Percentiles rank a stretch among this genome's conserved stretches.
Evolutionary conservation across 345 rosid species (phyloP).

Genomic region (Eucalyptus marginata): DNA sequence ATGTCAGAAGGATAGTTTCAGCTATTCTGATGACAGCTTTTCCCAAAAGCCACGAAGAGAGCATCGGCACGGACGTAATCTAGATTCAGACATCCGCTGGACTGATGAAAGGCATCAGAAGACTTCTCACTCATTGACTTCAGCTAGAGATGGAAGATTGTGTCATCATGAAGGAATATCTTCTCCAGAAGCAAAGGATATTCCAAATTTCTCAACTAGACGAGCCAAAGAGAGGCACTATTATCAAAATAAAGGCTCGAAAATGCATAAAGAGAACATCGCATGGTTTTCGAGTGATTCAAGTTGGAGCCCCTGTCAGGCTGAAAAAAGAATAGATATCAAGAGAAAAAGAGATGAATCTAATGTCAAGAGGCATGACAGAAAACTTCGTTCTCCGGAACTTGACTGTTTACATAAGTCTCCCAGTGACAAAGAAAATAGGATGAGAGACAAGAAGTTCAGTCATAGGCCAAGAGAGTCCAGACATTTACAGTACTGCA

Average conservation of each 20-base stretch:
- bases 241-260: background rate
- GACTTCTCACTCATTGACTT: background rate
- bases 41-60: background rate
- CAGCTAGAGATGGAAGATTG: background rate
- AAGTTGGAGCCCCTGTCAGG: background rate
- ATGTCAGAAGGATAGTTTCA: background rate
- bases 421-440: background rate
- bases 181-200: background rate
- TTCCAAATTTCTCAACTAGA: background rate
- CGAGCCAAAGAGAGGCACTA: background rate
- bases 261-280: background rate
- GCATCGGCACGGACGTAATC: background rate
- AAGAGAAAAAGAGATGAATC: background rate
- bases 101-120: background rate
- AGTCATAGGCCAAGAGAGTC: background rate
- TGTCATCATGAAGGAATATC: background rate
- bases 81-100: background rate
- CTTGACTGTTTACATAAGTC: background rate
- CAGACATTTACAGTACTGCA: background rate
- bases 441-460: background rate
- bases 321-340: background rate
- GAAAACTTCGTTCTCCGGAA: background rate
- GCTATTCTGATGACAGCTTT: slow-evolving; percentile 11
- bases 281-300: background rate
- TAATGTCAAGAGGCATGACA: background rate